Evolutionary conservation across 2,329 filamentous ascomycete genomes (phyloP).

Genomic region (Hypoxylon sp.): DNA sequence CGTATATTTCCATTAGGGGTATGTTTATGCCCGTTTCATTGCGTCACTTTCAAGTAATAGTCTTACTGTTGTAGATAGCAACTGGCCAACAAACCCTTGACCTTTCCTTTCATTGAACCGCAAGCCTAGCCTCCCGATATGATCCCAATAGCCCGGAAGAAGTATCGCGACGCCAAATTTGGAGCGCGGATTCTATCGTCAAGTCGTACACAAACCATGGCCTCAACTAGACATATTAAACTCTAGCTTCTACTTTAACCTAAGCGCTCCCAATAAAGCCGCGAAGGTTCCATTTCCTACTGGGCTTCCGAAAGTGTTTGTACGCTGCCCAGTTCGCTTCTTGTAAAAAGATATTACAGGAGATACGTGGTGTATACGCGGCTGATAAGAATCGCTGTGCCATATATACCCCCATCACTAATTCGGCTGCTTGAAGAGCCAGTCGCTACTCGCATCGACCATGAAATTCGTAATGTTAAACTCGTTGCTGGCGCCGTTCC

Average conservation of each 20-base stretch:
- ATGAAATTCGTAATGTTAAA: constrained; percentile 86
- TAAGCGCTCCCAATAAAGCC: constrained; percentile 1
- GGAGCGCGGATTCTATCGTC: background rate
- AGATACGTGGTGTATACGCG: constrained; percentile 3
- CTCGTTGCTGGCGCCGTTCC: constrained; percentile 65
- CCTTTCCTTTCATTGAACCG: constrained; percentile 2
- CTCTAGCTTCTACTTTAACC: background rate
- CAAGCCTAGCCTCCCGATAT: constrained; percentile 1
- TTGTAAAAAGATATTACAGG: constrained; percentile 14
- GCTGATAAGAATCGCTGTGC: constrained; percentile 7
- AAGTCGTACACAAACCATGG: constrained; percentile 6
- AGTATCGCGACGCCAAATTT: constrained; percentile 10
- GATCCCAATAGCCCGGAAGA: constrained; percentile 4
- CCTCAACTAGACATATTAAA: background rate
- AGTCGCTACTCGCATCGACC: constrained; percentile 80
- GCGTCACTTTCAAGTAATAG: constrained; percentile 16
- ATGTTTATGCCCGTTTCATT: constrained; percentile 11
- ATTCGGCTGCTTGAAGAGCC: constrained; percentile 73
- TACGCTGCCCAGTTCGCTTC: constrained; percentile 4
- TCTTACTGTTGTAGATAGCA: constrained; percentile 8
- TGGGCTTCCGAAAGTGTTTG: background rate
- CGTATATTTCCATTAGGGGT: constrained; percentile 18
- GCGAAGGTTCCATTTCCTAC: background rate
- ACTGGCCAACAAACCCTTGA: background rate
- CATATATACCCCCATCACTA: constrained; percentile 12